phyloP scores from a whole-genome alignment of 257 asterid genomes.

The Linderniella brevidens region DNA sequence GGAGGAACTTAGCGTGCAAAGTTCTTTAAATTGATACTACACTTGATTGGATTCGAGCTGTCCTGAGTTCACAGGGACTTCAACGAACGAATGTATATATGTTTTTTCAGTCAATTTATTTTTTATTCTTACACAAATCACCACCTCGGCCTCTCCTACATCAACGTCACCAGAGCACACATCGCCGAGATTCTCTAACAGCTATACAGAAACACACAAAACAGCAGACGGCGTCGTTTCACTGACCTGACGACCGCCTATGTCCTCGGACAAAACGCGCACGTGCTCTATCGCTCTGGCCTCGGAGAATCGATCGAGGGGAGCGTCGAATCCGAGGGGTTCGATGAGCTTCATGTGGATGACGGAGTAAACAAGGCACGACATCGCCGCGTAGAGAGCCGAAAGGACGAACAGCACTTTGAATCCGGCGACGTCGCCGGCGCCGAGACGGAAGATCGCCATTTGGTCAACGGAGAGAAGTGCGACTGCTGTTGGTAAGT shows the following conservation, averaged over 20 bases:
- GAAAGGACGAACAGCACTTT: constrained; percentile 35
- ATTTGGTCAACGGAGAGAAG: constrained; percentile 10
- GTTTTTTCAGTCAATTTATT: no score
- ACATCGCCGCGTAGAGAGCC: constrained; percentile 36
- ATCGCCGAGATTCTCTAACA: no score
- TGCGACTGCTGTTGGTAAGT: no score
- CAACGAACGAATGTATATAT: no score
- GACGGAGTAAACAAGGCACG: constrained; percentile 32
- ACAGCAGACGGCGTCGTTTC: constrained; percentile 10
- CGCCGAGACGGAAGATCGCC: constrained; percentile 34
- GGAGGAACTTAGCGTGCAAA: no score
- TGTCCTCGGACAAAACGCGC: constrained; percentile 72
- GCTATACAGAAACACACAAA: no score
- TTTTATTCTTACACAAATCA: no score
- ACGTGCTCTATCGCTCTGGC: constrained; percentile 88
- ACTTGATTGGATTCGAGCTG: no score
- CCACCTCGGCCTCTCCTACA: no score
- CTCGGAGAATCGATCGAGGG: constrained; percentile 76
- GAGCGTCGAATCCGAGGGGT: constrained; percentile 76
- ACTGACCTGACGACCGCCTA: constrained; percentile 88
- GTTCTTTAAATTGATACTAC: no score
- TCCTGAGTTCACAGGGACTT: no score
- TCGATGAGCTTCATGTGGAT: constrained; percentile 62
- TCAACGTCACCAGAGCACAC: no score
- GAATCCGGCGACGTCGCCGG: constrained; percentile 65